Evolutionary conservation across 2,329 filamentous ascomycete genomes (phyloP), one percentile per base, ranked within the genome.

Genomic region (Botrytis fabae): DNA sequence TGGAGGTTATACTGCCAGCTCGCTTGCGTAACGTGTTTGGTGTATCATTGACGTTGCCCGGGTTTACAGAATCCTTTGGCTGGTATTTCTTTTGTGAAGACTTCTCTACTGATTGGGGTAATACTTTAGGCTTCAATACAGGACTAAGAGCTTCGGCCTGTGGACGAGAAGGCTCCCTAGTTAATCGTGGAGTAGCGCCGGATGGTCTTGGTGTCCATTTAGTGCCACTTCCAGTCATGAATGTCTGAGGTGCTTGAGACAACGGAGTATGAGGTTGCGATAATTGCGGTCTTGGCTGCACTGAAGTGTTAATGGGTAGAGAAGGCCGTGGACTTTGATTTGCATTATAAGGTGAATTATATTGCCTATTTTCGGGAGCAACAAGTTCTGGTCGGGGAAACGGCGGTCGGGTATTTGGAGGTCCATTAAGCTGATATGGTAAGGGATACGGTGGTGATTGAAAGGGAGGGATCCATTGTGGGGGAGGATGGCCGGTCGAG

Each of bases 141-240:
- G 89, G 89, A 75, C 89, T 91, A 6, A 90, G 82, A 0, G 88
- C 88, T 76, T 91, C 89, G 73, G 83, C 86, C 5, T 85, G 84
- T 4, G 89, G 89, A 73, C 87, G 88, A 22, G 74, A 48, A 84
- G 83, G 25, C 83, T 80, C 64, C 85, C 84, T 66, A 18, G 22
- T 40, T 61, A 61, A 20, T 78, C 80, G 42, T 77, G 89, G 89
- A 1, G 89, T 91, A 7, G 88, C 88, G 6, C 88, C 86, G 1
- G 88, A 89, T 10, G 87, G 85, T 8, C 83, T 84, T 25, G 86
- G 82, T 3, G 84, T 87, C 89, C 89, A 91, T 77, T 86, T 87
- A 0, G 89, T 91, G 62, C 87, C 88, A 63, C 75, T 79, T 25
- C 80, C 80, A 57, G 80, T 81, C 35, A 74, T 77, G 51, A 73